These are phyloP conservation scores for Fusarium palustre DNA, from an alignment of 2,329 filamentous ascomycete genomes.

Conservation along the genomic window DNA sequence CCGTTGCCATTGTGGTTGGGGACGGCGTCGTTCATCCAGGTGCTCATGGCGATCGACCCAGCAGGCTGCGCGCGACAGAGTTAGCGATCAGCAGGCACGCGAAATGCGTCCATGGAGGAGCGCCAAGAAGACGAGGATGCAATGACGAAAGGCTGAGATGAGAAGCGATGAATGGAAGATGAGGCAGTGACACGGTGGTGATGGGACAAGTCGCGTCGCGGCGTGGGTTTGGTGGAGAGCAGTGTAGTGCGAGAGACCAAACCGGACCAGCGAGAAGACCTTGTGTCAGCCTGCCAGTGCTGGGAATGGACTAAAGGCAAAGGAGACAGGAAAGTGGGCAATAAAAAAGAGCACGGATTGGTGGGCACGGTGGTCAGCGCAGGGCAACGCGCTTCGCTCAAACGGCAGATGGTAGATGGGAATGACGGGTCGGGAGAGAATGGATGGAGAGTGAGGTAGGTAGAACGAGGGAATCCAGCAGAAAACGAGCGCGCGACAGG, in stretches of 20 bases:
- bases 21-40: slow-evolving; percentile 78
- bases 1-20: slow-evolving; percentile 77
- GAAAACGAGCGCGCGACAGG: slow-evolving; percentile 28
- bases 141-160: slow-evolving; percentile 54
- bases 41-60: slow-evolving; percentile 71
- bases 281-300: slow-evolving; percentile 38
- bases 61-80: slow-evolving; percentile 58
- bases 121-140: slow-evolving; percentile 48
- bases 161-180: slow-evolving; percentile 51
- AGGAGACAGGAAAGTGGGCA: slow-evolving; percentile 38
- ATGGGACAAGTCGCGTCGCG: slow-evolving; percentile 59
- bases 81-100: slow-evolving; percentile 59
- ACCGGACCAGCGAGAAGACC: slow-evolving; percentile 42
- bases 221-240: slow-evolving; percentile 56
- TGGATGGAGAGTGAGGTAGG: slow-evolving; percentile 34
- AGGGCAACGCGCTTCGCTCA: slow-evolving; percentile 41
- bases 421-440: slow-evolving; percentile 39
- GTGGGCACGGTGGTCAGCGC: slow-evolving; percentile 43
- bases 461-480: slow-evolving; percentile 39
- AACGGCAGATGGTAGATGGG: slow-evolving; percentile 41
- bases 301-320: slow-evolving; percentile 35
- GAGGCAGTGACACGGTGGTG: slow-evolving; percentile 63
- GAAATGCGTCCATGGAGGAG: slow-evolving; percentile 56
- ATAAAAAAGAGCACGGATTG: slow-evolving; percentile 42
- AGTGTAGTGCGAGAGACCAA: slow-evolving; percentile 52